These are phyloP conservation scores for Ophiostoma ulmi DNA, from an alignment of 2,329 filamentous ascomycete species.

Conservation along the genomic window DNA sequence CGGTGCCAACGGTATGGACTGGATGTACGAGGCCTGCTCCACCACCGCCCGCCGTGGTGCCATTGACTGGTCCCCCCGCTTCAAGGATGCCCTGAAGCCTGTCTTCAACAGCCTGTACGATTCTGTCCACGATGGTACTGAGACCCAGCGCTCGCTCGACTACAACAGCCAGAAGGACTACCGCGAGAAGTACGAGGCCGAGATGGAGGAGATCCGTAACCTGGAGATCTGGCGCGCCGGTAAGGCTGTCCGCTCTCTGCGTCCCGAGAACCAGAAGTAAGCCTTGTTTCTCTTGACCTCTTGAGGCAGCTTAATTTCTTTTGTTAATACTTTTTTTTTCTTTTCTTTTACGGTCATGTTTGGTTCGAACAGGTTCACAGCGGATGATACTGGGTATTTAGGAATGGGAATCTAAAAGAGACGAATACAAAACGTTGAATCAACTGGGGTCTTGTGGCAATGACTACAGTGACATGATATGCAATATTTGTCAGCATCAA, in stretches of 20 bases:
- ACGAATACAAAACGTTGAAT: constrained; percentile 17
- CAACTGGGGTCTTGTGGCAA: background rate
- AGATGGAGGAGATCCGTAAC: constrained; percentile 97
- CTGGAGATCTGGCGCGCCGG: constrained; percentile 99
- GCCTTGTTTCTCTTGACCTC: background rate
- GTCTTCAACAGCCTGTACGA: constrained; percentile 98
- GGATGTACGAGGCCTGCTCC: constrained; percentile 99
- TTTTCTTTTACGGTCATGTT: constrained; percentile 9
- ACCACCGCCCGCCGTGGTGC: constrained; percentile 97
- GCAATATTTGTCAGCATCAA: background rate
- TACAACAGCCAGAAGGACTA: constrained; percentile 97
- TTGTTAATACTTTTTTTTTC: constrained; percentile 8
- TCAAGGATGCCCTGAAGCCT: constrained; percentile 98
- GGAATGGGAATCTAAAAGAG: constrained; percentile 17
- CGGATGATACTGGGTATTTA: constrained; percentile 21
- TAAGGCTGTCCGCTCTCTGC: constrained; percentile 88
- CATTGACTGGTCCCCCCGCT: constrained; percentile 95
- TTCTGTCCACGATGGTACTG: constrained; percentile 80
- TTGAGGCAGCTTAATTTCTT: background rate
- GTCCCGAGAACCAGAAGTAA: constrained; percentile 82
- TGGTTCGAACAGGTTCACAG: constrained; percentile 9
- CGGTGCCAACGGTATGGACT: constrained; percentile 97
- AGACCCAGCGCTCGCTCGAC: constrained; percentile 94
- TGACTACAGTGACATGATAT: background rate
- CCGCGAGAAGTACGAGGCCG: constrained; percentile 92